Evolutionary conservation across 495 filamentous ascomycete genomes (phyloP).

Genomic region (Penicillium coffeae): DNA sequence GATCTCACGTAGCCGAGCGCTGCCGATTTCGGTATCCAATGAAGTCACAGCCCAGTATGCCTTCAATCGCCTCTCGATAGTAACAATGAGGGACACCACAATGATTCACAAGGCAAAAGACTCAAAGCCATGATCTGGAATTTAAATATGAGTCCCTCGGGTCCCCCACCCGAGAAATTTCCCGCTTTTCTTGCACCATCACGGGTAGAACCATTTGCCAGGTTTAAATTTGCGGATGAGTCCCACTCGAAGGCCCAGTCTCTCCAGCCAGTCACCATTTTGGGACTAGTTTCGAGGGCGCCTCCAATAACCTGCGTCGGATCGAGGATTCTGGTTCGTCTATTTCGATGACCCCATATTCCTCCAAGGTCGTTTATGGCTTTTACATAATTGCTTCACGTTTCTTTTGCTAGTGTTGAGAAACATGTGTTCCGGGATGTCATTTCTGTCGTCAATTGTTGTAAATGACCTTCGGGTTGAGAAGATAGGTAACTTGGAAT

Average conservation of each 20-base stretch:
- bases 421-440: no score
- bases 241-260: constrained; percentile 7
- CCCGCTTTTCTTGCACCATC: constrained; percentile 1
- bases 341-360: background rate
- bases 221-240: background rate
- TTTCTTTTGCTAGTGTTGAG: background rate
- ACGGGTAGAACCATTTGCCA: background rate
- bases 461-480: no score
- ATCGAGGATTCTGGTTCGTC: constrained; percentile 1
- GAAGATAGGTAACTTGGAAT: background rate
- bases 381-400: background rate
- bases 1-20: background rate
- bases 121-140: background rate
- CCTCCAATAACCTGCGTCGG: background rate
- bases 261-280: constrained; percentile 25
- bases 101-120: background rate
- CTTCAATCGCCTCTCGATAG: no score
- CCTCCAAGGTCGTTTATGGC: background rate
- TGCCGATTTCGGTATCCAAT: background rate
- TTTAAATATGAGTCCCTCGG: background rate
- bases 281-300: constrained; percentile 19
- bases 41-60: background rate
- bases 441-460: no score
- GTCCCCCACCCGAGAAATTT: background rate
- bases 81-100: background rate